Conservation (phyloP, 1,284 basidiomycete genomes). For the Sanghuangporus weigelae region DNA sequence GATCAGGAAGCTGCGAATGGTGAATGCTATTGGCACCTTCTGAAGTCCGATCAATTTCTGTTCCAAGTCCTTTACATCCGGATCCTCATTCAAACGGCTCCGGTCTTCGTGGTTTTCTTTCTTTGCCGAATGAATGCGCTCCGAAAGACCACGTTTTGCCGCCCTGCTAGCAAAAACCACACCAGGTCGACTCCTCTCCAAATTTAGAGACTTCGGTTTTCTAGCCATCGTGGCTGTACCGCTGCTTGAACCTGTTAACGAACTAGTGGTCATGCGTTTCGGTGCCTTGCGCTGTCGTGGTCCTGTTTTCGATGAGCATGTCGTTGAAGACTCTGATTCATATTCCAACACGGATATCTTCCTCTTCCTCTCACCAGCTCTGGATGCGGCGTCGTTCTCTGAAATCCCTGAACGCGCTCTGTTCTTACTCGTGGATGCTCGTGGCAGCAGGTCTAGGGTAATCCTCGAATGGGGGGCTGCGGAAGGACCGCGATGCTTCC, state of each 20-base stretch:
- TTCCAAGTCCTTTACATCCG: background rate
- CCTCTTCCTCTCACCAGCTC: conserved; percentile 1
- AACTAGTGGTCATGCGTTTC: background rate
- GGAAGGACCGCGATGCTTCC: background rate
- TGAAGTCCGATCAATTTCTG: background rate
- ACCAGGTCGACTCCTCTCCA: too few relatives aligned
- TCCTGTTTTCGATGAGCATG: background rate
- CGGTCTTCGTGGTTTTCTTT: too few relatives aligned
- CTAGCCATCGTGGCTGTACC: background rate
- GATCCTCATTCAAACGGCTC: too few relatives aligned
- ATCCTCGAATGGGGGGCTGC: background rate
- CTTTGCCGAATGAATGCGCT: too few relatives aligned
- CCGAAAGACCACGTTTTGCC: too few relatives aligned
- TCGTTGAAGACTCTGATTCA: background rate
- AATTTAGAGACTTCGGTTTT: too few relatives aligned
- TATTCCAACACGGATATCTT: conserved; percentile 5
- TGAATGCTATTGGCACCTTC: background rate
- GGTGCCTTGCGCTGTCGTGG: background rate
- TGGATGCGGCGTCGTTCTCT: background rate
- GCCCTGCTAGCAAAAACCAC: too few relatives aligned
- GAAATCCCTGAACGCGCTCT: conserved; percentile 2
- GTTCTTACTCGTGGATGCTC: background rate
- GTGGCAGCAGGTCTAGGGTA: background rate
- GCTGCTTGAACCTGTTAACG: background rate
- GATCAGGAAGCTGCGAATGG: background rate